Base-by-base conservation (phyloP, 2,329 filamentous ascomycete species). In the Claviceps africana region DNA sequence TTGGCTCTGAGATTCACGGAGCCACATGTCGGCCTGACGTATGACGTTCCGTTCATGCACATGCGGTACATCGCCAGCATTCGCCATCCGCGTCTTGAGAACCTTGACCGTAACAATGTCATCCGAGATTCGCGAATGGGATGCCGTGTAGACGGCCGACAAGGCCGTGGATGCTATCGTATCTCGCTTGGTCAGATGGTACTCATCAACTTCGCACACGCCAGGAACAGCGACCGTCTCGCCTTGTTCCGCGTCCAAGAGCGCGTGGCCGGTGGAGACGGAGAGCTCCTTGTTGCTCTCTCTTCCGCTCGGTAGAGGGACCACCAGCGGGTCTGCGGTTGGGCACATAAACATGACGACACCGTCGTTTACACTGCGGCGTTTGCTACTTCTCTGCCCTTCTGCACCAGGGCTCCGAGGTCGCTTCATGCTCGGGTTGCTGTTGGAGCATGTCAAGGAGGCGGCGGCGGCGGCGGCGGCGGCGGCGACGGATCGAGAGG, bases 61-160 rank as follows among this genome's bases (percentile, higher is more conserved):
- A 44, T 72, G 70, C 2, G 73, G 71, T 51, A 74, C 75, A 44
- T 69, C 61, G 48, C 68, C 64, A 3, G 67, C 56, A 43, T 66
- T 68, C 33, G 68, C 58, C 3, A 70, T 61, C 6, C 71, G 65
- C 1, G 78, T 81, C 64, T 79, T 80, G 56, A 81, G 73, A 1
- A 81, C 76, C 59, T 81, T 81, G 62, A 80, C 77, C 1, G 77
- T 80, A 52, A 81, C 76, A 51, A 79, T 72, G 21, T 73, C 72
- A 51, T 76, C 73, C 2, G 75, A 68, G 19, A 78, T 71, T 10
- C 70, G 63, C 4, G 77, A 78, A 59, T 79, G 72, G 37, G 73
- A 67, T 21, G 73, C 77, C 1, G 72, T 78, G 59, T 76, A 81
- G 37, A 81, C 78, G 6, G 74, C 73, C 4, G 77, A 80, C 19